Conservation (phyloP, 140 eudicot species). For the Stevia rebaudiana region DNA sequence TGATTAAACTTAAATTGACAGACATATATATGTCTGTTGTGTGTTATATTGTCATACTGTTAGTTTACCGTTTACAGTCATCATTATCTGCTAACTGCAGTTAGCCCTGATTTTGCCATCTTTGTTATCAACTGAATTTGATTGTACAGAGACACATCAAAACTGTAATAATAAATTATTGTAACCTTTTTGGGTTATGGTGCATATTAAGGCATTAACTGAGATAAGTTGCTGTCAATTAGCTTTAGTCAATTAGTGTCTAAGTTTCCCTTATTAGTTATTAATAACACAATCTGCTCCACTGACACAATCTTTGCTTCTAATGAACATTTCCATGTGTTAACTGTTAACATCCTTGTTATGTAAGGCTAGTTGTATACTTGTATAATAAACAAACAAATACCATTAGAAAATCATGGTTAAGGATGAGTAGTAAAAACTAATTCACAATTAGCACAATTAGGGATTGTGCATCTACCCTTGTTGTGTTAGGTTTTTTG, state of each 20-base stretch:
- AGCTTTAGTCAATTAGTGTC: not conserved
- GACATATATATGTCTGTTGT: not conserved
- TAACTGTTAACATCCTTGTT: slow-evolving; percentile 1
- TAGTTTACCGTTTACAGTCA: not conserved
- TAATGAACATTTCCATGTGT: not conserved
- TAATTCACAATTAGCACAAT: not conserved
- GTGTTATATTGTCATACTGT: not conserved
- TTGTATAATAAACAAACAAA: not conserved
- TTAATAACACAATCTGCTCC: not conserved
- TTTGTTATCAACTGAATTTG: not conserved
- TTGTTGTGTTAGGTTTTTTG: not conserved
- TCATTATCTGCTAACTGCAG: not conserved
- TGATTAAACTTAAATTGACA: not conserved
- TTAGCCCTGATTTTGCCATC: not conserved
- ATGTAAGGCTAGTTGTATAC: not conserved
- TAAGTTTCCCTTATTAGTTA: not conserved
- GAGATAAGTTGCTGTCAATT: not conserved
- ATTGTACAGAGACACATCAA: not conserved
- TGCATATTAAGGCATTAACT: not conserved
- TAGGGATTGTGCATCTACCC: not conserved
- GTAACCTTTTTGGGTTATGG: not conserved
- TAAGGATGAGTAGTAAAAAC: not conserved
- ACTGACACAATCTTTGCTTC: not conserved
- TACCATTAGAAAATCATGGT: not conserved
- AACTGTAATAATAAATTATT: not conserved